These are phyloP conservation scores for Mallotus nudiflorus DNA, from an alignment of 345 rosid species.

Conservation along the genomic window DNA sequence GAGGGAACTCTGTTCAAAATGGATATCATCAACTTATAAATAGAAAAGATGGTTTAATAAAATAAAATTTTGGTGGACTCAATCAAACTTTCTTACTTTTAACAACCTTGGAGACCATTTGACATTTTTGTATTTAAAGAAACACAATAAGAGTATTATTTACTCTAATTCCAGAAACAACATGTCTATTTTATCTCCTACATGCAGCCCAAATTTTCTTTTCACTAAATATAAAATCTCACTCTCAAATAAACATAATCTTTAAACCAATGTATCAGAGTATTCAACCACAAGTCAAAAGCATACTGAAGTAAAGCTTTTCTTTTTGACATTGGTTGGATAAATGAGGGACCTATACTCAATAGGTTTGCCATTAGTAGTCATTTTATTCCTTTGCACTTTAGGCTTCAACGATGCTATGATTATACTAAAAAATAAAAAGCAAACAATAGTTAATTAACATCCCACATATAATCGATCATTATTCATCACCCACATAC, in stretches of 20 bases:
- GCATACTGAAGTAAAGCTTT: slow-evolving; percentile 76
- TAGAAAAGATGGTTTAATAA: too few relatives aligned
- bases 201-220: too few relatives aligned
- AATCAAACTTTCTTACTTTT: too few relatives aligned
- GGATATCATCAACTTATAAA: too few relatives aligned
- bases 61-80: too few relatives aligned
- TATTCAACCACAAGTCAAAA: neutral
- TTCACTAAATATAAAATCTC: neutral
- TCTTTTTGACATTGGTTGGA: slow-evolving; percentile 81
- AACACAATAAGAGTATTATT: too few relatives aligned
- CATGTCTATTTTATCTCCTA: too few relatives aligned
- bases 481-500: slow-evolving; percentile 1
- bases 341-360: slow-evolving; percentile 88
- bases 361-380: slow-evolving; percentile 50
- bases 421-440: slow-evolving; percentile 7
- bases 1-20: too few relatives aligned
- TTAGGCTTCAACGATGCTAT: slow-evolving; percentile 84
- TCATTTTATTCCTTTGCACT: slow-evolving; percentile 69
- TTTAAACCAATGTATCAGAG: neutral
- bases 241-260: neutral
- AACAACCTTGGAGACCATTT: too few relatives aligned
- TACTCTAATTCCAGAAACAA: too few relatives aligned
- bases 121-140: too few relatives aligned
- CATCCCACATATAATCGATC: neutral
- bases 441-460: neutral